A percentile compares a stretch with the other conserved stretches of the same genome.
Conservation (phyloP, 179 eudicot species). For the Silene noctiflora region DNA sequence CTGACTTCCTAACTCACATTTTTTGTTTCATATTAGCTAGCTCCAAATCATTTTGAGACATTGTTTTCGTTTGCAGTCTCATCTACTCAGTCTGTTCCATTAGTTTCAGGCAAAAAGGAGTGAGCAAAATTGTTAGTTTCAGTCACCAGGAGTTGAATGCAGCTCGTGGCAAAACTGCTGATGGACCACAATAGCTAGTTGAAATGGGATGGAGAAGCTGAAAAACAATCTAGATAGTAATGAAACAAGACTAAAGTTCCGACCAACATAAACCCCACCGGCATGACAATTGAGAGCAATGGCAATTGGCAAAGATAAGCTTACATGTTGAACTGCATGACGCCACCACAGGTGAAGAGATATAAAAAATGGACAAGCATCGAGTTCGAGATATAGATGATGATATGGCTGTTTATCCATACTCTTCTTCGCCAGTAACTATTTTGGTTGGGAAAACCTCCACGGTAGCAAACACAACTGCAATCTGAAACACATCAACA, state of each 20-base stretch:
- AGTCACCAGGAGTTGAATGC: background rate
- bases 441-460: background rate
- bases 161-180: background rate
- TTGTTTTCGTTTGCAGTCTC: no score
- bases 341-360: conserved; percentile 10
- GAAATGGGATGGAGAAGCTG: background rate
- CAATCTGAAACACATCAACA: conserved; percentile 6
- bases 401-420: background rate
- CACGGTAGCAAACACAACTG: background rate
- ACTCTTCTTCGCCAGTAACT: background rate
- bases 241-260: background rate
- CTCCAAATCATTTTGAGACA: no score
- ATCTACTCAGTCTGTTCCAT: no score
- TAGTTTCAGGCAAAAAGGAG: no score
- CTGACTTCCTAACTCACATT: no score
- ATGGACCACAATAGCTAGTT: background rate
- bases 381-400: conserved; percentile 3
- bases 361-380: background rate
- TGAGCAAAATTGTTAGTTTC: no score
- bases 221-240: no score
- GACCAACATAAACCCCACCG: background rate
- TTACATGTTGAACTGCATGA: conserved; percentile 7
- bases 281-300: conserved; percentile 1
- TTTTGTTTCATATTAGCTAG: no score
- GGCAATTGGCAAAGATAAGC: background rate